Conservation (phyloP, 2,329 filamentous ascomycete genomes). For the Cytospora leucostoma region DNA sequence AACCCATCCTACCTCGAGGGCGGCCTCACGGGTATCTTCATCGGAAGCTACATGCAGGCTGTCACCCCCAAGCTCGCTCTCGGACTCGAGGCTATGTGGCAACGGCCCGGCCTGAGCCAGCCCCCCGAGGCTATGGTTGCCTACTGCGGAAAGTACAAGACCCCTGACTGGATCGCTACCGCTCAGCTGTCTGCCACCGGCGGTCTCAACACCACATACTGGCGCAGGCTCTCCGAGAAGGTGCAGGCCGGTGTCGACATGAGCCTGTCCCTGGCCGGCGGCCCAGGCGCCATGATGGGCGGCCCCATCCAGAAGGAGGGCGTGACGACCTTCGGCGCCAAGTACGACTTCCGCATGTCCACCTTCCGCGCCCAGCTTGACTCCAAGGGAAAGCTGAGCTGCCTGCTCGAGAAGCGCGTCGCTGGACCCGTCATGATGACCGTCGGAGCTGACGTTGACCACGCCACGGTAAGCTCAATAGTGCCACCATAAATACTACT, state of each 20-base stretch:
- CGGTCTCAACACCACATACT: slow-evolving; percentile 87
- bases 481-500: background rate
- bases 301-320: slow-evolving; percentile 79
- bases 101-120: slow-evolving; percentile 78
- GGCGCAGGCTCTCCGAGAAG: slow-evolving; percentile 88
- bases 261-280: slow-evolving; percentile 78
- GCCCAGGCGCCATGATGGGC: slow-evolving; percentile 71
- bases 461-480: slow-evolving; percentile 74
- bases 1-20: slow-evolving; percentile 95
- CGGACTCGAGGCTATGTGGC: slow-evolving; percentile 92
- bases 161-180: slow-evolving; percentile 87
- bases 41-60: slow-evolving; percentile 93
- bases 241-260: slow-evolving; percentile 95
- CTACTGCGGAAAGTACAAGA: slow-evolving; percentile 90
- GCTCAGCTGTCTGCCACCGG: slow-evolving; percentile 88
- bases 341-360: slow-evolving; percentile 96
- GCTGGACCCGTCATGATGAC: slow-evolving; percentile 90
- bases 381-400: slow-evolving; percentile 90
- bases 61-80: slow-evolving; percentile 84
- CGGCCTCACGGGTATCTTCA: slow-evolving; percentile 89
- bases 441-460: slow-evolving; percentile 95
- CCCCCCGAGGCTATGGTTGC: slow-evolving; percentile 90
- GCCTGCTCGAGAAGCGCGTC: slow-evolving; percentile 92
- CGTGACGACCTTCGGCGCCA: slow-evolving; percentile 86
- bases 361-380: slow-evolving; percentile 96